Base-by-base conservation (phyloP, 805 yeast species). In the Wickerhamomyces canadensis region DNA sequence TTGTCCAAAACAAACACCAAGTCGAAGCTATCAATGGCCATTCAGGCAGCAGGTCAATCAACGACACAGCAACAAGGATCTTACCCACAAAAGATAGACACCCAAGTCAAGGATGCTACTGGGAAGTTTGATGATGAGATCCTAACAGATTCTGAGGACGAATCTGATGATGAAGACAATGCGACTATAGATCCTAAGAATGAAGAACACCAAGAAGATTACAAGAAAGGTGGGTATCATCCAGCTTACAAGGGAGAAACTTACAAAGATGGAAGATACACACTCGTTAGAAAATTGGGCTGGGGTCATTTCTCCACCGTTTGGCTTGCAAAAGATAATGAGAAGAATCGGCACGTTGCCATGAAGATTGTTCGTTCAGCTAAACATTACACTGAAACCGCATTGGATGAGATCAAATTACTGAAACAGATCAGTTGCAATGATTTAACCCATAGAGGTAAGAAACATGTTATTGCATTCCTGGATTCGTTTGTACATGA, bases 301-400 rank as follows among this genome's bases (percentile, higher is more conserved):
- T 93, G 99, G 99, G 99, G 99, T 25, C 97, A 93, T 62, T 93
- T 93, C 57, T 82, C 95, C 19, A 93, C 96, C 1, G 97, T 86
- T 17, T 89, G 96, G 97, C 67, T 85, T 21, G 98, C 96, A 5
- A 72, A 64, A 42, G 80, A 76, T 40, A 45, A 50, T n/a, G 76
- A 76, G 35, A 65, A 68, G 38, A 69, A 74, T 42, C 64, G 74
- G 33, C 96, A 84, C 55, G 98, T 93, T 17, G 98, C 98, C 2
- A 74, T 93, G 72, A 93, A 93, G 59, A 82, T 93, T 49, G 97
- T 93, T 19, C 73, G 96, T 44, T 81, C 94, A 50, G 96, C 96
- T 13, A 75, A 76, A 37, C 89, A 86, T 47, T 93, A 91, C 57
- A 78, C 96, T 3, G 96, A 85, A 53, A 89, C 98, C 1, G 98